Evolutionary conservation across 768 basidiomycete species (phyloP).

Genomic region (Amanita rimosa): DNA sequence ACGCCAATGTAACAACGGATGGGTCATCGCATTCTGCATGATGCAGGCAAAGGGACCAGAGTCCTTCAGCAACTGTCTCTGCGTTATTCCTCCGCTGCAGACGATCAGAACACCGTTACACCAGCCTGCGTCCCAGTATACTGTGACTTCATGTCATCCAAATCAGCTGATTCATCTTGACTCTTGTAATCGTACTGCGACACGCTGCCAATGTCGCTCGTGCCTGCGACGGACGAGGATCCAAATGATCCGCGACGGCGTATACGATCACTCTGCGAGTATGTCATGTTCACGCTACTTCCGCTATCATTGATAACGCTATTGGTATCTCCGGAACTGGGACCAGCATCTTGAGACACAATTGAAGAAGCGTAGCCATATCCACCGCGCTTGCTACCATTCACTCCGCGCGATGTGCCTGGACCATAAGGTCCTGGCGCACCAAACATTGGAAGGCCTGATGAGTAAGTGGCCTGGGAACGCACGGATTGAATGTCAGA

Average conservation of each 20-base stretch:
- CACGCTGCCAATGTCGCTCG: slow-evolving; percentile 69
- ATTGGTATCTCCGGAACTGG: slow-evolving; percentile 44
- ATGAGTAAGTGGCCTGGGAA: slow-evolving; percentile 94
- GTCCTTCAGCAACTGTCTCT: not conserved
- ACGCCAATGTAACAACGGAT: not conserved
- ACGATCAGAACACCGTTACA: slow-evolving; percentile 70
- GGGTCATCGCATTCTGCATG: not conserved
- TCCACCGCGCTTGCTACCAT: slow-evolving; percentile 62
- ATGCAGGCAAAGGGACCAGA: not conserved
- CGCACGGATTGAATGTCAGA: slow-evolving; percentile 93
- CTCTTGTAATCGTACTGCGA: slow-evolving; percentile 82
- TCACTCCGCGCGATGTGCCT: slow-evolving; percentile 48
- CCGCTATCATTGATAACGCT: slow-evolving; percentile 47
- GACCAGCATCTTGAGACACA: slow-evolving; percentile 82
- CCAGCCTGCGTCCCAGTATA: slow-evolving; percentile 80
- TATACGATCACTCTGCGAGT: slow-evolving; percentile 85
- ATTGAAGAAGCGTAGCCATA: slow-evolving; percentile 87
- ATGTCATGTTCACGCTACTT: slow-evolving; percentile 54
- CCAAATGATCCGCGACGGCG: slow-evolving; percentile 66
- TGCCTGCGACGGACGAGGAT: slow-evolving; percentile 56
- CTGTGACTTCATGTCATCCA: slow-evolving; percentile 85
- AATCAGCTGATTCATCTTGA: slow-evolving; percentile 69
- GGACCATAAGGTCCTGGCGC: slow-evolving; percentile 60
- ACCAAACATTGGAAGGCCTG: slow-evolving; percentile 80
- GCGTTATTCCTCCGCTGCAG: too few relatives aligned